Base-by-base conservation (phyloP, 306 rosid species). In the Ceratonia siliqua region DNA sequence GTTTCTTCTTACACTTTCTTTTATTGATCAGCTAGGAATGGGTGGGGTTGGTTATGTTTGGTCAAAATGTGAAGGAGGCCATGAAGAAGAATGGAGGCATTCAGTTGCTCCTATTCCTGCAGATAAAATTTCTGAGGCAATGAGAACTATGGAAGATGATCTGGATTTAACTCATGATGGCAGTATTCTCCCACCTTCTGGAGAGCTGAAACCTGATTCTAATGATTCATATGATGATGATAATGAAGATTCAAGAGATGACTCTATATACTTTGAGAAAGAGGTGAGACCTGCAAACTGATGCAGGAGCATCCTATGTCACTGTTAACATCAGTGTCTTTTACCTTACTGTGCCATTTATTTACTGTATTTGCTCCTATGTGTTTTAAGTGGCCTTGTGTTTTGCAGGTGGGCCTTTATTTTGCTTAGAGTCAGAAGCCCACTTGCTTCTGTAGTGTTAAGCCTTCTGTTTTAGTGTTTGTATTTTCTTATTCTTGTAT, bases 1-100 rank as follows among this genome's bases (percentile, higher is more conserved):
- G 35, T 68, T 79, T 83, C 77, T 74, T 69, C 86, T 73, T 46
- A 12, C 41, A 61, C 48, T 68, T 67, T 50, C 32, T 77, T 69
- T 79, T 74, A 32, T 81, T 76, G 74, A 79, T 81, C 97, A 95
- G 98, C 88, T 95, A 82, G 98, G 99, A 55, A 52, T 72, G 33
- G 97, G 99, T 67, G 98, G 99, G 48, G 85, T 76, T 62, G 99
- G 99, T 71, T 81, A 90, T 82, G 74, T 95, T 65, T 95, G 99
- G 99, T 80, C 96, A 76, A 84, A 81, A 75, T 87, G 85, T 86
- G 99, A 95, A 82, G 98, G 91, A 63, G 85, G 89, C 67, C 79
- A 77, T 11, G 99, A 95, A 79, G 98, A 95, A 80, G 96, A 90
- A 82, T 95, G 98, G 99, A 89, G 87, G 91, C 99, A 95, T 76